These are phyloP conservation scores for Scheffersomyces cryptocercus DNA, from an alignment of 1,139 yeast genomes.

Conservation along the genomic window DNA sequence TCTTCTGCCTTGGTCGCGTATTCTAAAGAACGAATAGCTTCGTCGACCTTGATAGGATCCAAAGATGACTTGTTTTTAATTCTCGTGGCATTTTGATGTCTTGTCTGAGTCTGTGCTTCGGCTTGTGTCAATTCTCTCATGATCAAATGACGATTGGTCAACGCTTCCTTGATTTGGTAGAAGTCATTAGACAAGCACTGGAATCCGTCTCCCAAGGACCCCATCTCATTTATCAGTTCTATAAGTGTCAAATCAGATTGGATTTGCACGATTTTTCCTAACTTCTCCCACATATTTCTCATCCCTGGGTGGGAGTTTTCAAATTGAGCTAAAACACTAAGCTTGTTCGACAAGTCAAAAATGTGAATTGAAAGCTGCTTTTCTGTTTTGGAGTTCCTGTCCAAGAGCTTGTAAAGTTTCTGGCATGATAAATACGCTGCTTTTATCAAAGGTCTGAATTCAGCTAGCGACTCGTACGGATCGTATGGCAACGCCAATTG, in stretches of 20 bases:
- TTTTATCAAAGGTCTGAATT: slow-evolving; percentile 83
- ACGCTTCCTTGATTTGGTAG: slow-evolving; percentile 85
- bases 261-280: slow-evolving; percentile 66
- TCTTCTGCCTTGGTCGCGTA: slow-evolving; percentile 80
- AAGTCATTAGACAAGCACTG: slow-evolving; percentile 69
- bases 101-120: slow-evolving; percentile 68
- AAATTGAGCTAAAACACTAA: slow-evolving; percentile 48
- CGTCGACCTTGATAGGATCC: slow-evolving; percentile 88
- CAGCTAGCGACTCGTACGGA: slow-evolving; percentile 76
- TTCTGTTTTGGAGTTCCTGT: slow-evolving; percentile 54
- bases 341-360: slow-evolving; percentile 65
- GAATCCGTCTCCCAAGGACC: slow-evolving; percentile 76
- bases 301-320: slow-evolving; percentile 61
- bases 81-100: slow-evolving; percentile 73
- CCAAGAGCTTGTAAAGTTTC: slow-evolving; percentile 57
- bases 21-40: slow-evolving; percentile 78
- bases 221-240: slow-evolving; percentile 73
- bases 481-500: slow-evolving; percentile 93
- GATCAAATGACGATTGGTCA: slow-evolving; percentile 86
- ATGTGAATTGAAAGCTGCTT: slow-evolving; percentile 57
- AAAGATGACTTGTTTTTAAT: slow-evolving; percentile 74
- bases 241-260: slow-evolving; percentile 78
- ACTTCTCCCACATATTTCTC: slow-evolving; percentile 79
- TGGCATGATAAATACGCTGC: slow-evolving; percentile 64
- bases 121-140: slow-evolving; percentile 88